Percentiles rank a stretch among this genome's conserved stretches.
Conservation (phyloP, 2,329 filamentous ascomycete genomes). For the Phaeosphaeria sp. region DNA sequence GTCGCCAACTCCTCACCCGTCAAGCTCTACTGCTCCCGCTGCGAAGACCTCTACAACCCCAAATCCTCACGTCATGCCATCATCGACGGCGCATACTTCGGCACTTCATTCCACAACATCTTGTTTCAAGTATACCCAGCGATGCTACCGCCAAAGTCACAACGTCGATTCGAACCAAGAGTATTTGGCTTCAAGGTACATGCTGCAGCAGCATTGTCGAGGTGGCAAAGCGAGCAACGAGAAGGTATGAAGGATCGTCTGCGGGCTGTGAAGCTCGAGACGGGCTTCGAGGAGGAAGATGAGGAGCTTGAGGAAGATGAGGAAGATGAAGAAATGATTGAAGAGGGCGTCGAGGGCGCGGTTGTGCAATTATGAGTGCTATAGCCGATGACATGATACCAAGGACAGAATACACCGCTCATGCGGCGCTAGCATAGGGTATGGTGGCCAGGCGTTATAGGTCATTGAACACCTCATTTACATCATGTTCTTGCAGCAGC, state of each 20-base stretch:
- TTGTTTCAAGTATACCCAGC: conserved; percentile 97
- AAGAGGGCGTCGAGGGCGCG: conserved; percentile 38
- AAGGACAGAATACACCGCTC: conserved; percentile 1
- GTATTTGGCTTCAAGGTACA: conserved; percentile 97
- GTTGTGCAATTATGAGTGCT: conserved; percentile 23
- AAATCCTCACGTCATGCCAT: conserved; percentile 94
- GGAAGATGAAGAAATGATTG: conserved; percentile 55
- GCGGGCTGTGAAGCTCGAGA: conserved; percentile 71
- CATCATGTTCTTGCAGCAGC: neutral
- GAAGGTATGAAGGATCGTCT: conserved; percentile 84
- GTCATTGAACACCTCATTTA: neutral
- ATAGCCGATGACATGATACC: conserved; percentile 6
- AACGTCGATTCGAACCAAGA: conserved; percentile 84
- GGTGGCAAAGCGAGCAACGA: conserved; percentile 86
- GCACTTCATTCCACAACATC: conserved; percentile 98
- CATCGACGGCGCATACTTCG: conserved; percentile 98
- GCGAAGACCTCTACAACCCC: conserved; percentile 98
- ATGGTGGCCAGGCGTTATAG: conserved; percentile 1
- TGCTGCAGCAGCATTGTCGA: conserved; percentile 81
- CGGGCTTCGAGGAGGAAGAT: conserved; percentile 74
- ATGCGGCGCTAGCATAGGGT: neutral
- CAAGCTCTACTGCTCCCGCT: conserved; percentile 95
- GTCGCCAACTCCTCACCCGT: conserved; percentile 86
- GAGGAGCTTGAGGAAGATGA: conserved; percentile 68
- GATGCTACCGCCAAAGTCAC: conserved; percentile 83